phyloP scores from a whole-genome alignment of 176 grass and related monocot genomes.

The Cymbopogon citratus region DNA sequence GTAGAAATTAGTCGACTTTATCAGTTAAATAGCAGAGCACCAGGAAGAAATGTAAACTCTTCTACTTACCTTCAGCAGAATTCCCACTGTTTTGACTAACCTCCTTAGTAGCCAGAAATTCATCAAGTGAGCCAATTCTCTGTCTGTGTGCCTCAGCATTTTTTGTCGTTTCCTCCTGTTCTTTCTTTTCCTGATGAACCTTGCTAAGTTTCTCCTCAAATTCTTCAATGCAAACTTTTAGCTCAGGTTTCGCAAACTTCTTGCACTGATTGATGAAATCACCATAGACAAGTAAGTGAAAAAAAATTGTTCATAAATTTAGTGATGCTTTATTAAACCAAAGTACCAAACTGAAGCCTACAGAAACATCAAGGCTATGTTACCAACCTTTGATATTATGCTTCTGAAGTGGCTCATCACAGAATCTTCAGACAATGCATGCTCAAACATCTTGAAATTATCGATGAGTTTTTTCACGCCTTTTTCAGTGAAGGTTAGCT shows the following conservation, averaged over 20 bases:
- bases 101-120: conserved; percentile 37
- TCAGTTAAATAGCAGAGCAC: neutral
- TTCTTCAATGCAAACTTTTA: conserved; percentile 87
- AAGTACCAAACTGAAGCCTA: conserved; percentile 16
- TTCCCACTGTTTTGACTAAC: conserved; percentile 16
- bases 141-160: conserved; percentile 78
- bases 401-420: conserved; percentile 89
- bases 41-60: neutral
- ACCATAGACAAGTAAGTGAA: conserved; percentile 19
- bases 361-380: conserved; percentile 8
- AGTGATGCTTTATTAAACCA: neutral
- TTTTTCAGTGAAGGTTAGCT: conserved; percentile 88
- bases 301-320: conserved; percentile 1
- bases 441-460: conserved; percentile 94
- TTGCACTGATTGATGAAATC: conserved; percentile 65
- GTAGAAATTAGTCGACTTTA: neutral
- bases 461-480: conserved; percentile 91
- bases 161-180: conserved; percentile 67
- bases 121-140: conserved; percentile 56
- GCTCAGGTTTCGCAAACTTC: conserved; percentile 87
- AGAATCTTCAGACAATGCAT: conserved; percentile 73
- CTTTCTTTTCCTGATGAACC: conserved; percentile 80
- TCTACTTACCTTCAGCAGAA: conserved; percentile 44
- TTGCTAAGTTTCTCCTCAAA: conserved; percentile 93
- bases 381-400: conserved; percentile 71